Percentiles rank a stretch among this genome's conserved stretches.
Evolutionary conservation across 495 filamentous ascomycete species (phyloP).

Genomic region (Aspergillus ostianus): DNA sequence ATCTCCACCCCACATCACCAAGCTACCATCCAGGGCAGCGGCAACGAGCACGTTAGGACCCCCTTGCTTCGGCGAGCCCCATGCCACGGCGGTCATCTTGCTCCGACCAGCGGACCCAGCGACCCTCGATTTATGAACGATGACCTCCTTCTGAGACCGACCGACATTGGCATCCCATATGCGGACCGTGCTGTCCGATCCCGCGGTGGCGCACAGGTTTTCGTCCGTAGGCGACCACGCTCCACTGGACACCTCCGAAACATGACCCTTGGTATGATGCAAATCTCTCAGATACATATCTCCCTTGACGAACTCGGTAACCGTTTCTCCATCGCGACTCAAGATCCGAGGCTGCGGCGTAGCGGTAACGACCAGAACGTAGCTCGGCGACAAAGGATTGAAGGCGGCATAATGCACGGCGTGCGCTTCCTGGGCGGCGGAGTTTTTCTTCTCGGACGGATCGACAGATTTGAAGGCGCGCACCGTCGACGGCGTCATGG

Average conservation of each 20-base stretch:
- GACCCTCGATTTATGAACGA: constrained; percentile 88
- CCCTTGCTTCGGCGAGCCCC: constrained; percentile 77
- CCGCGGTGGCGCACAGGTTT: constrained; percentile 82
- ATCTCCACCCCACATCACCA: constrained; percentile 89
- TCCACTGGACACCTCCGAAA: constrained; percentile 82
- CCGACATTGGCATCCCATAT: constrained; percentile 96
- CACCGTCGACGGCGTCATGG: constrained; percentile 92
- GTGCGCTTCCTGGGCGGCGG: constrained; percentile 76
- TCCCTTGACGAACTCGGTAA: constrained; percentile 89
- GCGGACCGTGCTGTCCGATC: constrained; percentile 87
- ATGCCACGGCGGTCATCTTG: constrained; percentile 88
- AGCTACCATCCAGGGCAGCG: constrained; percentile 84
- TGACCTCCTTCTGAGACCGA: constrained; percentile 83
- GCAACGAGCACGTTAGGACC: constrained; percentile 76
- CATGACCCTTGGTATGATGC: constrained; percentile 94
- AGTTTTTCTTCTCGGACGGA: constrained; percentile 72
- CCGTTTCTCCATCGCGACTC: constrained; percentile 78
- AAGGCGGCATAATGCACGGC: constrained; percentile 82
- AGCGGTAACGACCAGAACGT: constrained; percentile 82
- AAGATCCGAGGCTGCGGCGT: constrained; percentile 86
- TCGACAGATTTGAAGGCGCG: constrained; percentile 92
- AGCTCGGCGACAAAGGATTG: constrained; percentile 76
- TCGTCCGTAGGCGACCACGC: constrained; percentile 84
- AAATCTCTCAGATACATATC: constrained; percentile 98
- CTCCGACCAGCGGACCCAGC: constrained; percentile 85